Evolutionary conservation across 192 early-diverging fungal genomes (phyloP).

Genomic region (Entophlyctis helioformis): DNA sequence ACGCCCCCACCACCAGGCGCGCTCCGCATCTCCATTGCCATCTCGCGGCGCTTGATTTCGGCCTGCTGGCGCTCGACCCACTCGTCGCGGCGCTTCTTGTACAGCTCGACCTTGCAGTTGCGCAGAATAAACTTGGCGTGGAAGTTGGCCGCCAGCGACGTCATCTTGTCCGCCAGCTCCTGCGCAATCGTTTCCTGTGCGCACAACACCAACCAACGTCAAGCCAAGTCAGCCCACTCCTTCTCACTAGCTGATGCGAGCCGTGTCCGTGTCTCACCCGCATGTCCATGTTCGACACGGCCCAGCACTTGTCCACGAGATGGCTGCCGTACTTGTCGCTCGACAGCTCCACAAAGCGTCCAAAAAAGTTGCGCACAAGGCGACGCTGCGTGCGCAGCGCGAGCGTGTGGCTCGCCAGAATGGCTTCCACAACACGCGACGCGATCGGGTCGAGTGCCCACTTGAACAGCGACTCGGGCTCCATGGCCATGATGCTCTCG

Average conservation of each 20-base stretch:
- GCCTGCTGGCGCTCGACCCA: conserved; percentile 67
- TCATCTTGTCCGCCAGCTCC: conserved; percentile 48
- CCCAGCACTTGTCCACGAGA: conserved; percentile 70
- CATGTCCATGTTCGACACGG: conserved; percentile 53
- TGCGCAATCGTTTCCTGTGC: conserved; percentile 52
- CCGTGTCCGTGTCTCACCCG: conserved; percentile 20
- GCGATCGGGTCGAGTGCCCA: conserved; percentile 57
- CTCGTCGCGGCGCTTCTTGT: conserved; percentile 59
- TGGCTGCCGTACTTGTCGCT: conserved; percentile 66
- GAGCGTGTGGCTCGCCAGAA: conserved; percentile 45
- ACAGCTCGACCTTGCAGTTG: conserved; percentile 67
- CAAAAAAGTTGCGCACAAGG: conserved; percentile 42
- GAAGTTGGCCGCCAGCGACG: conserved; percentile 42
- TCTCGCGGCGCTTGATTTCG: too few relatives aligned
- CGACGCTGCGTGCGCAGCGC: conserved; percentile 53
- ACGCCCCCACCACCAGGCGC: too few relatives aligned
- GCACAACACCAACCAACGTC: too few relatives aligned
- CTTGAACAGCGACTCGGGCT: conserved; percentile 25
- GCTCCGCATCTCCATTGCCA: too few relatives aligned
- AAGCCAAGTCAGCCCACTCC: too few relatives aligned
- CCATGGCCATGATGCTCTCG: conserved; percentile 47
- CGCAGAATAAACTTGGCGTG: conserved; percentile 64
- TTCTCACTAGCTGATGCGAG: too few relatives aligned
- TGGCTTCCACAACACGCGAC: conserved; percentile 61
- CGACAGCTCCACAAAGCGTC: conserved; percentile 47